These are phyloP conservation scores for Fonsecaea multimorphosa DNA, from an alignment of 2,329 filamentous ascomycete species.

Conservation along the genomic window DNA sequence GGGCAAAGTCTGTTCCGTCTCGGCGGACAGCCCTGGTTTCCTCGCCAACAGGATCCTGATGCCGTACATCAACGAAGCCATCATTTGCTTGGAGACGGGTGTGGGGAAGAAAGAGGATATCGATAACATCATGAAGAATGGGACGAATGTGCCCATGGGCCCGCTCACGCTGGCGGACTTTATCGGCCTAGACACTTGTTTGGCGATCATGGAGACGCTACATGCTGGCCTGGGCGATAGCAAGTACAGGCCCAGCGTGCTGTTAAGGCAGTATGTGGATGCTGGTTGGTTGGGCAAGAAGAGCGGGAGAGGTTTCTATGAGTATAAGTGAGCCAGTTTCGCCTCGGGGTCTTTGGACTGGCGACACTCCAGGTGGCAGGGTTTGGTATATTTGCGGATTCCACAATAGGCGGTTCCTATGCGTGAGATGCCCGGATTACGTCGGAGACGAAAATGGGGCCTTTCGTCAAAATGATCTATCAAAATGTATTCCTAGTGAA, in stretches of 20 bases:
- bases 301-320: slow-evolving; percentile 93
- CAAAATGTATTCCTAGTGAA: slow-evolving; percentile 1
- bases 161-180: slow-evolving; percentile 93
- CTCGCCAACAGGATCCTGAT: slow-evolving; percentile 96
- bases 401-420: too few species aligned
- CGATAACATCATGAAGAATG: slow-evolving; percentile 98
- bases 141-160: slow-evolving; percentile 98
- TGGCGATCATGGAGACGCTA: slow-evolving; percentile 96
- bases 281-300: slow-evolving; percentile 98
- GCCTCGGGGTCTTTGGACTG: background rate
- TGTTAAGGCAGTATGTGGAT: slow-evolving; percentile 94
- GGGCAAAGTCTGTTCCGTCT: slow-evolving; percentile 89
- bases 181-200: slow-evolving; percentile 93
- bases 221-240: slow-evolving; percentile 90
- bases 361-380: background rate
- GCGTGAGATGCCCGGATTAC: background rate
- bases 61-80: slow-evolving; percentile 98
- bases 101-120: slow-evolving; percentile 90
- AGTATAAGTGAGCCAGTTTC: slow-evolving; percentile 60
- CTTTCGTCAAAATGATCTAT: background rate
- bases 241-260: slow-evolving; percentile 89
- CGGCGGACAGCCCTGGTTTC: slow-evolving; percentile 90
- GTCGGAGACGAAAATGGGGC: background rate
- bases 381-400: background rate
- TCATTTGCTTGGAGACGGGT: slow-evolving; percentile 93